Percentiles rank a stretch among this genome's conserved stretches.
Conservation (phyloP, 768 basidiomycete genomes). For the Amanita brunnescens region DNA sequence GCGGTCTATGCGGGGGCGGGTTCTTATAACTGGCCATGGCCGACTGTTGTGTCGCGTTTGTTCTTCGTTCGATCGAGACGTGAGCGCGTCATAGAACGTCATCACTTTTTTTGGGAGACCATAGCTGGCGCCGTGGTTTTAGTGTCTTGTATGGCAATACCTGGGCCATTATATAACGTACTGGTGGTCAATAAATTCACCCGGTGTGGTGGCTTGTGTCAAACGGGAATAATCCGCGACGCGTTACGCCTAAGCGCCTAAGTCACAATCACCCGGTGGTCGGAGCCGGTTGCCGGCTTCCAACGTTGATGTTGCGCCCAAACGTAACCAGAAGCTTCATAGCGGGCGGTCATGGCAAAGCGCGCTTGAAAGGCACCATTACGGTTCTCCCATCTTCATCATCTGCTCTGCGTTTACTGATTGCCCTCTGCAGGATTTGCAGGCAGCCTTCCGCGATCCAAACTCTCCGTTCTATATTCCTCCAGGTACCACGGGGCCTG, state of each 20-base stretch:
- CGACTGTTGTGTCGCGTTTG: conserved; percentile 8
- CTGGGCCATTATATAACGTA: too few species aligned
- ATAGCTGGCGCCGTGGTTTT: too few species aligned
- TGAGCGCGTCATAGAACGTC: conserved; percentile 2
- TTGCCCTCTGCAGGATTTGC: conserved; percentile 37
- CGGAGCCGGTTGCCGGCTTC: not conserved
- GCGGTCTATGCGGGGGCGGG: not conserved
- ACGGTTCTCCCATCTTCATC: not conserved
- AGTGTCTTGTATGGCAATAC: too few species aligned
- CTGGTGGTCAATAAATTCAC: too few species aligned
- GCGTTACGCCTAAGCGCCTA: not conserved
- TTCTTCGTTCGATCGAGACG: conserved; percentile 3
- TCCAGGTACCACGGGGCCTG: conserved; percentile 51
- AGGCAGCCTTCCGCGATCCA: conserved; percentile 53
- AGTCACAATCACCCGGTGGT: not conserved
- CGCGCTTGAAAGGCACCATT: not conserved
- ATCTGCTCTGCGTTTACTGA: not conserved
- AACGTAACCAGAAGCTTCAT: not conserved
- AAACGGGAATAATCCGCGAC: too few species aligned
- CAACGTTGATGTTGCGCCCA: not conserved
- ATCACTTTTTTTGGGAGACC: not conserved
- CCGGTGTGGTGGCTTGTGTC: too few species aligned
- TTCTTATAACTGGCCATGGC: conserved; percentile 5
- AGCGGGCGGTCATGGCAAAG: not conserved
- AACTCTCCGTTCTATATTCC: conserved; percentile 57